Evolutionary conservation across 2,329 filamentous ascomycete species (phyloP).

Genomic region (Dothistroma pini): DNA sequence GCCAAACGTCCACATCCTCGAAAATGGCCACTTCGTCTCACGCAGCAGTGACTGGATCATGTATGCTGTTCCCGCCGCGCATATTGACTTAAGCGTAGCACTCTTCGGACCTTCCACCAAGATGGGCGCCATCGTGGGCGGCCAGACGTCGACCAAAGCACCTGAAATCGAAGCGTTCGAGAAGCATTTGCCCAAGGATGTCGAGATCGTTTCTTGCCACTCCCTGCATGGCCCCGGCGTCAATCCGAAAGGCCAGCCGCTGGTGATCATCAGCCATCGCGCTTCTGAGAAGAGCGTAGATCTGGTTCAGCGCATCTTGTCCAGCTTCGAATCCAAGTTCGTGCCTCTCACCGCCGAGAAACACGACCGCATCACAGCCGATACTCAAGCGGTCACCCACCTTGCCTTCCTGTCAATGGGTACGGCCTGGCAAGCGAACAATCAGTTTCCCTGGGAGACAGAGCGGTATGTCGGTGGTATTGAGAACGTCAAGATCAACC

Average conservation of each 20-base stretch:
- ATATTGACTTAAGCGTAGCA: constrained; percentile 81
- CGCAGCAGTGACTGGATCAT: constrained; percentile 97
- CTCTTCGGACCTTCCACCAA: constrained; percentile 94
- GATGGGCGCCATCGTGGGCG: constrained; percentile 89
- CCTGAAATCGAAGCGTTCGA: constrained; percentile 95
- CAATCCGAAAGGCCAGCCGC: constrained; percentile 80
- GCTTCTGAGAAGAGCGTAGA: constrained; percentile 70
- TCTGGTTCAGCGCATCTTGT: constrained; percentile 77
- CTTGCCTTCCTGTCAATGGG: constrained; percentile 96
- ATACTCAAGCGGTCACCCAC: constrained; percentile 97
- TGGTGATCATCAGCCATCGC: constrained; percentile 92
- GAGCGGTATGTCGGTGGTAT: constrained; percentile 95
- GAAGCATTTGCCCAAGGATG: constrained; percentile 77
- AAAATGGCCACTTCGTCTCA: constrained; percentile 93
- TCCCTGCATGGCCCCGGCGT: constrained; percentile 92
- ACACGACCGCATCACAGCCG: constrained; percentile 95
- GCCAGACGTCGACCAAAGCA: constrained; percentile 97
- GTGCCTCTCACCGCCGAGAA: constrained; percentile 82
- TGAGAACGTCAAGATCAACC: constrained; percentile 99
- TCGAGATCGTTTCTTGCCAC: constrained; percentile 93
- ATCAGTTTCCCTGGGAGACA: constrained; percentile 95
- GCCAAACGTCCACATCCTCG: constrained; percentile 78
- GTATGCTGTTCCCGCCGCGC: constrained; percentile 94
- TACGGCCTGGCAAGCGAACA: constrained; percentile 92
- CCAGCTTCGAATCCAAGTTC: constrained; percentile 78